Evolutionary conservation across 2,329 filamentous ascomycete genomes (phyloP).

Genomic region (Alternaria tenuissima): DNA sequence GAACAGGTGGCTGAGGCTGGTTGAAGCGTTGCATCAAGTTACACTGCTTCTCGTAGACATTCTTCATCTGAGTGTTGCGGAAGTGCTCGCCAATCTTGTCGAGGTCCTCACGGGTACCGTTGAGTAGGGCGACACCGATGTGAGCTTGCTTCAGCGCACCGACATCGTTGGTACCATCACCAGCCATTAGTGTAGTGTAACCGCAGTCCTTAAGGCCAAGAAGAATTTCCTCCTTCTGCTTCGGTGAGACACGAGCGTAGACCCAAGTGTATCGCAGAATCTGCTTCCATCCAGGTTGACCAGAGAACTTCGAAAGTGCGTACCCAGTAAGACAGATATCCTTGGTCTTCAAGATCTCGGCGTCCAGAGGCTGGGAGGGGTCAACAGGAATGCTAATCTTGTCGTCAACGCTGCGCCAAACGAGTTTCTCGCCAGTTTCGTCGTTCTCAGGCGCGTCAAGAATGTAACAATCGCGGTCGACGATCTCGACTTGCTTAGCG

Average conservation of each 20-base stretch:
- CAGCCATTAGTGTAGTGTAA: conserved; percentile 98
- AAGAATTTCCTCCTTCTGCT: conserved; percentile 99
- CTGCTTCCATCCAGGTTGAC: conserved; percentile 76
- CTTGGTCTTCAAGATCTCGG: conserved; percentile 81
- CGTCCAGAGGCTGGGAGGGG: conserved; percentile 79
- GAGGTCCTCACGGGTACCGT: conserved; percentile 91
- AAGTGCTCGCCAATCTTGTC: conserved; percentile 91
- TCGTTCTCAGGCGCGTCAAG: conserved; percentile 94
- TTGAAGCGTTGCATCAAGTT: conserved; percentile 94
- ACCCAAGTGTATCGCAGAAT: conserved; percentile 94
- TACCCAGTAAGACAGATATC: conserved; percentile 97
- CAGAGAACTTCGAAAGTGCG: conserved; percentile 87
- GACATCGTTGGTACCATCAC: conserved; percentile 97
- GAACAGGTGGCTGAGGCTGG: conserved; percentile 89
- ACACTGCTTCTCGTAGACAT: conserved; percentile 96
- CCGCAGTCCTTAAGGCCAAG: conserved; percentile 94
- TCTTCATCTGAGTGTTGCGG: conserved; percentile 97
- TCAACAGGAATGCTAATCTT: conserved; percentile 86
- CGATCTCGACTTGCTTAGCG: conserved; percentile 93
- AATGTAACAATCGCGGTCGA: conserved; percentile 93
- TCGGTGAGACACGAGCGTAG: conserved; percentile 96
- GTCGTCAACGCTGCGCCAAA: conserved; percentile 96
- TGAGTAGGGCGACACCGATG: conserved; percentile 93
- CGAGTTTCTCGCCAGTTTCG: conserved; percentile 77
- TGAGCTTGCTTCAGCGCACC: conserved; percentile 98